Evolutionary conservation across 306 rosid species (phyloP).

Genomic region (Vicia sativa): DNA sequence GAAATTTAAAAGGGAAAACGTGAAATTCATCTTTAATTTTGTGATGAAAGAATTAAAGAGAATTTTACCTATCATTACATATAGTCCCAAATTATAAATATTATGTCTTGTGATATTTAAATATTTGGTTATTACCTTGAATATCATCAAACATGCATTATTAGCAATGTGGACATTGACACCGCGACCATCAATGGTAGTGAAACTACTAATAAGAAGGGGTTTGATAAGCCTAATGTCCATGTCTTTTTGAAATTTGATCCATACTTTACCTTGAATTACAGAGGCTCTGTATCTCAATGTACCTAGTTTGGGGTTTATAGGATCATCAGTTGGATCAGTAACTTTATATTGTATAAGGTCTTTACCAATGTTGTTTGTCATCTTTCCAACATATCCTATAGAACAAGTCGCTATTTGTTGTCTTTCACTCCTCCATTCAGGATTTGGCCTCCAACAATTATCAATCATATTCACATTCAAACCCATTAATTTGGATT

Average conservation of each 20-base stretch:
- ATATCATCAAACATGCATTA: constrained; percentile 47
- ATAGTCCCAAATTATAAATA: too few relatives aligned
- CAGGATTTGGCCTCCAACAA: constrained; percentile 41
- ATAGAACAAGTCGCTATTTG: constrained; percentile 41
- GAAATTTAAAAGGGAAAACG: neutral
- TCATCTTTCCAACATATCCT: constrained; percentile 44
- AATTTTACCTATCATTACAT: too few relatives aligned
- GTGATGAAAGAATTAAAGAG: neutral
- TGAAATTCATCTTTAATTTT: neutral
- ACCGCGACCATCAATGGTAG: constrained; percentile 47
- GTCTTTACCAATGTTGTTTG: constrained; percentile 21
- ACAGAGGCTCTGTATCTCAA: constrained; percentile 42
- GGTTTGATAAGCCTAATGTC: constrained; percentile 31
- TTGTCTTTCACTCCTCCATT: constrained; percentile 34
- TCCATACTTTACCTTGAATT: constrained; percentile 48
- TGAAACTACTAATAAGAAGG: constrained; percentile 49
- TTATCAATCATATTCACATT: constrained; percentile 44
- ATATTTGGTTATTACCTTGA: constrained; percentile 22
- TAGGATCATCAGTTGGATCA: constrained; percentile 36
- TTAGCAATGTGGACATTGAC: constrained; percentile 24
- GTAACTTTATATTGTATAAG: constrained; percentile 44
- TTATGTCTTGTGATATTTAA: too few relatives aligned
- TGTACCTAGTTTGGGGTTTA: constrained; percentile 33
- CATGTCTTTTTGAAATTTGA: constrained; percentile 43
- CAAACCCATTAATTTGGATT: constrained; percentile 17